These are phyloP conservation scores for Aspergillus bertholletiae DNA, from an alignment of 495 filamentous ascomycete species.

Conservation along the genomic window DNA sequence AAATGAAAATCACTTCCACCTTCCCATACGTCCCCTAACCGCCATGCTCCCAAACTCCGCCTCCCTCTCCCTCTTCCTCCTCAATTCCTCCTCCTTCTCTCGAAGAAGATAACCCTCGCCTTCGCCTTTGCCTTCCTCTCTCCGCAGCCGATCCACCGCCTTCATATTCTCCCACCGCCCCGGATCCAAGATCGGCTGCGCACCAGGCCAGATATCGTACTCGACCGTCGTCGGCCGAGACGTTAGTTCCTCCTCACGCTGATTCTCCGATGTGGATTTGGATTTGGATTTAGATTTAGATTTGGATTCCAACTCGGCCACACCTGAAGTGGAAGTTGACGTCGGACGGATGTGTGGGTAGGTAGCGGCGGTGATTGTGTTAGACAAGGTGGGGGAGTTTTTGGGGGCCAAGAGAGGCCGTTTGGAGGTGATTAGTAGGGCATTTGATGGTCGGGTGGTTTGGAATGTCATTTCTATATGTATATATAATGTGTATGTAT, in stretches of 20 bases:
- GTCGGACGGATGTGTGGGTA: neutral
- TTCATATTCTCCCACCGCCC: conserved; percentile 14
- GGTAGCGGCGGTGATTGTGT: too few relatives aligned
- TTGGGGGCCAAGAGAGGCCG: conserved; percentile 1
- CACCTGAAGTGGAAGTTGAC: conserved; percentile 6
- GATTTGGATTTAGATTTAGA: conserved; percentile 1
- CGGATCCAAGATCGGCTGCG: conserved; percentile 32
- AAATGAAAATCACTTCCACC: conserved; percentile 3
- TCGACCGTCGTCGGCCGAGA: conserved; percentile 1
- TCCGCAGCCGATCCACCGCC: neutral
- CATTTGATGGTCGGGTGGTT: neutral
- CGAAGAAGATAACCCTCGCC: neutral
- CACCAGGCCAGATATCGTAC: conserved; percentile 19
- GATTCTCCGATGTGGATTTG: neutral
- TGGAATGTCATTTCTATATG: conserved; percentile 4
- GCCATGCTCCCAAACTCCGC: conserved; percentile 33
- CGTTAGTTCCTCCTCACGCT: neutral
- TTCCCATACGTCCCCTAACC: conserved; percentile 20
- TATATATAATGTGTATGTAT: neutral
- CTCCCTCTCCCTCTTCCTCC: conserved; percentile 19
- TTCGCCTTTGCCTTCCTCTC: conserved; percentile 7
- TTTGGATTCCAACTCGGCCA: too few relatives aligned
- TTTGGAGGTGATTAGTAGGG: conserved; percentile 15
- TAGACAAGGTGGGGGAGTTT: too few relatives aligned
- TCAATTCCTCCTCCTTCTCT: conserved; percentile 17